Percentiles rank a stretch among this genome's conserved stretches.
phyloP scores from a whole-genome alignment of 1,284 basidiomycete species.

The Cryptococcus maquisensis region DNA sequence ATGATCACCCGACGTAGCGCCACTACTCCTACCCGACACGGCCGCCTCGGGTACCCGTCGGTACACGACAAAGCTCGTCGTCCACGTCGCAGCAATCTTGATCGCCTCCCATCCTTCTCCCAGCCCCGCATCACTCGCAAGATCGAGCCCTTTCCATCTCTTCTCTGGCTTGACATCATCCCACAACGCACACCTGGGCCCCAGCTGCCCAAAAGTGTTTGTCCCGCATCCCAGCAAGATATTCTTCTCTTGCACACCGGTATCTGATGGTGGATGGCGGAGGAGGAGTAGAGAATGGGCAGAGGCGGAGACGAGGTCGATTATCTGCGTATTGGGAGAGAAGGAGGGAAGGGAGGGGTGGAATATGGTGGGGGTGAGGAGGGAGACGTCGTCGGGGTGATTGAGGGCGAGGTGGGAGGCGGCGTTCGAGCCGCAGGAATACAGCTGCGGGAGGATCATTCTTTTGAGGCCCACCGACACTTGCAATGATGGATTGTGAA shows the following conservation, averaged over 20 bases:
- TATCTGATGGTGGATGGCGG: background rate
- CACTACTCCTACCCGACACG: slow-evolving; percentile 32
- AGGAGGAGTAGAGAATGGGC: slow-evolving; percentile 37
- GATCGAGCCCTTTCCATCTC: slow-evolving; percentile 27
- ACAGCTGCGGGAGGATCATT: slow-evolving; percentile 37
- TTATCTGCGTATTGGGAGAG: slow-evolving; percentile 5
- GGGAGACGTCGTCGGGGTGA: slow-evolving; percentile 58
- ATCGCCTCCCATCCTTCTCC: slow-evolving; percentile 32
- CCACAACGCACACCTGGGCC: slow-evolving; percentile 31
- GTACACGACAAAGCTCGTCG: slow-evolving; percentile 66
- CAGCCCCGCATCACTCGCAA: slow-evolving; percentile 20
- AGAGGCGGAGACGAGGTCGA: slow-evolving; percentile 35
- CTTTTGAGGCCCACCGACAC: no score
- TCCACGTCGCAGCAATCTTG: slow-evolving; percentile 66
- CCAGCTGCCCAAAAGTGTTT: slow-evolving; percentile 42
- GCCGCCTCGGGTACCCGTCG: slow-evolving; percentile 21
- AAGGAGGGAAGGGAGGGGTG: slow-evolving; percentile 22
- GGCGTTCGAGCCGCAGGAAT: slow-evolving; percentile 70
- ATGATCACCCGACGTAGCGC: slow-evolving; percentile 4
- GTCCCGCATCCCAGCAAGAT: slow-evolving; percentile 39
- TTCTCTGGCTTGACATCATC: slow-evolving; percentile 19
- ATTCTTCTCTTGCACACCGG: background rate
- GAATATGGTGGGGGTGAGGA: slow-evolving; percentile 53
- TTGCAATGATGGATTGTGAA: no score
- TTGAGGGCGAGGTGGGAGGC: slow-evolving; percentile 66